Percentiles rank a stretch among this genome's conserved stretches.
Evolutionary conservation across 2,329 filamentous ascomycete species (phyloP).

Genomic region (Alternaria metachromatica): DNA sequence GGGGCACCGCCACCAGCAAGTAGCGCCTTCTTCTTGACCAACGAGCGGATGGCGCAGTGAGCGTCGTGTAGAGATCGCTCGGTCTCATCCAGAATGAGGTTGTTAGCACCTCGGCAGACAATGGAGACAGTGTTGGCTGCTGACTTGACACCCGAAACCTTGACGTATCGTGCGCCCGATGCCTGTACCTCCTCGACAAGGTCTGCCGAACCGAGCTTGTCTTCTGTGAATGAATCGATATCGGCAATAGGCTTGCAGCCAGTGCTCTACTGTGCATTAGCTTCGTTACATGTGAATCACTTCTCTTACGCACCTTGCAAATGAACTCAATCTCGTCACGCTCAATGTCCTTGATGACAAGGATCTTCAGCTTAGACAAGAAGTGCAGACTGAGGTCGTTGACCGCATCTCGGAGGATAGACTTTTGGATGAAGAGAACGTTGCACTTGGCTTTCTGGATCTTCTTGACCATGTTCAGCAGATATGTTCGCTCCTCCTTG

Average conservation of each 20-base stretch:
- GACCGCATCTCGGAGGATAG: slow-evolving; percentile 94
- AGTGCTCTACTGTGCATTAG: slow-evolving; percentile 65
- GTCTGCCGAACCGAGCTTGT: slow-evolving; percentile 94
- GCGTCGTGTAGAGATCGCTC: slow-evolving; percentile 97
- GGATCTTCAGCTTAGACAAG: slow-evolving; percentile 93
- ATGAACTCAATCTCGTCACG: slow-evolving; percentile 99
- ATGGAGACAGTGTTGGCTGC: slow-evolving; percentile 88
- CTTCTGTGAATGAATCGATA: slow-evolving; percentile 97
- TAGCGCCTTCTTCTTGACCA: slow-evolving; percentile 99
- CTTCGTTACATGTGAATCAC: slow-evolving; percentile 15
- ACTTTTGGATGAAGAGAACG: slow-evolving; percentile 97
- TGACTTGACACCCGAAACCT: slow-evolving; percentile 89
- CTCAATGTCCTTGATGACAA: slow-evolving; percentile 97
- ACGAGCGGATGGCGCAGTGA: slow-evolving; percentile 93
- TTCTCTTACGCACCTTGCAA: slow-evolving; percentile 68
- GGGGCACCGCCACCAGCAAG: slow-evolving; percentile 96
- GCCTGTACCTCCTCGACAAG: slow-evolving; percentile 90
- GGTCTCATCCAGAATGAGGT: slow-evolving; percentile 92
- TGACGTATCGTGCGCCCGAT: slow-evolving; percentile 89
- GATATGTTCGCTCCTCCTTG: slow-evolving; percentile 97
- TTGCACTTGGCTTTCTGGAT: slow-evolving; percentile 99
- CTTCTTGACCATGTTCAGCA: slow-evolving; percentile 99
- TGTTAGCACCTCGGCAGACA: slow-evolving; percentile 92
- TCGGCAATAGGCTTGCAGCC: slow-evolving; percentile 99
- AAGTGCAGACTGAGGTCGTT: slow-evolving; percentile 98